Base-by-base conservation (phyloP, 202 grass and related monocot species). In the Zoysia matrella region DNA sequence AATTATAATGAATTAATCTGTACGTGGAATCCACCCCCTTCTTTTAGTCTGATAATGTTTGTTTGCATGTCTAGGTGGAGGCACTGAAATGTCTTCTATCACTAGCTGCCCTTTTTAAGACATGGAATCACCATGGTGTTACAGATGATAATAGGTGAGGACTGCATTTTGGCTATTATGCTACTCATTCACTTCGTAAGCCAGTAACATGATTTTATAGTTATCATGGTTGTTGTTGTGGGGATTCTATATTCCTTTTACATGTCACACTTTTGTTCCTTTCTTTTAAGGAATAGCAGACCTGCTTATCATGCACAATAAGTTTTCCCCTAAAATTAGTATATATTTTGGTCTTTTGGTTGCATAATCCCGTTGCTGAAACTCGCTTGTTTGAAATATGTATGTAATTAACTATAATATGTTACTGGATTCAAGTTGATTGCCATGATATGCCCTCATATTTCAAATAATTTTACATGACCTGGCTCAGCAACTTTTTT, bases 71-170 rank as follows among this genome's bases (percentile, higher is more conserved):
- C 51, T 84, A 92, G 93, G 93, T 95, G 72, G 93, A 95, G 70
- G 83, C 87, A 67, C 81, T 94, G 58, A 94, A 94, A 86, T 94
- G 89, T 67, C 72, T 83, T 11, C 65, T 94, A 30, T 94, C 92
- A 71, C 44, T 94, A 74, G 45, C 61, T 88, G 84, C 83, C 63
- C 82, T 94, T 54, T 72, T 82, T 60, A 82, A 85, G 75, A 94
- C 88, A 43, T 92, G 92, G 92, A 94, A 89, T 49, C 89, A 51
- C 49, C 85, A 95, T 82, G 93, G 90, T 79, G 76, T 95, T 52
- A 90, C 93, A 64, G 83, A 92, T 72, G 90, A 95, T 64, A 95
- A 95, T 51, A 50, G 67, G 67, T 71, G n/a, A 49, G 65, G 6
- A 49, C 78, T 70, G 43, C 42, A 58, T 69, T 58, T 70, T 80